Evolutionary conservation across 2,329 filamentous ascomycete species (phyloP).

Genomic region (Paradendryphiella salina): DNA sequence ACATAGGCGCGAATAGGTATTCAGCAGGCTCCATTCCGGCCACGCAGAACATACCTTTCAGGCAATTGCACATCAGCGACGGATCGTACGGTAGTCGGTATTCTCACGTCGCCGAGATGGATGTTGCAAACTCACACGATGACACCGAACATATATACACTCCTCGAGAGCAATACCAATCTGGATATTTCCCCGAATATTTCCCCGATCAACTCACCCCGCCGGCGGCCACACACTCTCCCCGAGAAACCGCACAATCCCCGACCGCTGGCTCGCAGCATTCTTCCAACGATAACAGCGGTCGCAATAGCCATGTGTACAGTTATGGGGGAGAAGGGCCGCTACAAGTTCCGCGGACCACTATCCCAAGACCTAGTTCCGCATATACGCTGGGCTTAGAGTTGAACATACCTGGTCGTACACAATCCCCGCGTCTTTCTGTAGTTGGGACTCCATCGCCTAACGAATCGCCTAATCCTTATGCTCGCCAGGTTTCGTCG

Average conservation of each 20-base stretch:
- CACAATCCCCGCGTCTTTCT: constrained; percentile 57
- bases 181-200: constrained; percentile 22
- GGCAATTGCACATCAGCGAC: constrained; percentile 42
- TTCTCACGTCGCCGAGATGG: constrained; percentile 40
- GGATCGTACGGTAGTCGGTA: constrained; percentile 37
- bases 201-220: constrained; percentile 31
- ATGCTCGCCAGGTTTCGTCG: constrained; percentile 55
- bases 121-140: constrained; percentile 33
- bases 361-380: constrained; percentile 71
- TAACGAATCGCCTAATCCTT: constrained; percentile 47
- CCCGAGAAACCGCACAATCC: constrained; percentile 33
- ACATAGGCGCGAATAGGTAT: constrained; percentile 29
- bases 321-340: constrained; percentile 37
- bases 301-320: constrained; percentile 34
- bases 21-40: constrained; percentile 31
- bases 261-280: constrained; percentile 36
- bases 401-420: constrained; percentile 63
- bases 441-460: constrained; percentile 47
- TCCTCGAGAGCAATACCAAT: constrained; percentile 27
- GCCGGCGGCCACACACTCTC: constrained; percentile 28
- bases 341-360: constrained; percentile 55
- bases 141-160: constrained; percentile 29
- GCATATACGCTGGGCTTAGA: constrained; percentile 77
- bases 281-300: constrained; percentile 38
- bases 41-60: constrained; percentile 41